Evolutionary conservation across 306 rosid species (phyloP).

Genomic region (Cicer chorassanicum): DNA sequence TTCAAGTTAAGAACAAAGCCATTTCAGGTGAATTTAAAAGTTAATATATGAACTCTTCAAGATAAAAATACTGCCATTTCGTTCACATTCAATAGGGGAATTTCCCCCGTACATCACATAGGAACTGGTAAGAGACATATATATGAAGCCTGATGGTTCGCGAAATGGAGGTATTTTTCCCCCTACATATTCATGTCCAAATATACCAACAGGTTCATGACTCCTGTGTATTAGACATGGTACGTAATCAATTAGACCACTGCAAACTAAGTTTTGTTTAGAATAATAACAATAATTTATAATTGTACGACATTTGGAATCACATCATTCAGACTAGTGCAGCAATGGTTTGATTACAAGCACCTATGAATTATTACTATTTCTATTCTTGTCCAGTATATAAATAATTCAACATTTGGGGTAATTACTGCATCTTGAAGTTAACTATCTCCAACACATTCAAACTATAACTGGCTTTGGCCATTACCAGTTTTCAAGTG

Average conservation of each 20-base stretch:
- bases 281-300: not conserved
- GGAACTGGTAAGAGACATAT: not conserved
- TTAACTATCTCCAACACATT: constrained; percentile 1
- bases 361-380: not conserved
- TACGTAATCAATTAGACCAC: constrained; percentile 1
- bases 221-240: not conserved
- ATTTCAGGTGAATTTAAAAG: constrained; percentile 1
- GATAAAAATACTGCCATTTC: not conserved
- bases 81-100: not conserved
- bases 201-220: not conserved
- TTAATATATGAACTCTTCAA: constrained; percentile 5
- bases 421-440: constrained; percentile 14
- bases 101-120: not conserved
- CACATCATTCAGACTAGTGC: not conserved
- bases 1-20: constrained; percentile 18
- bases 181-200: not conserved
- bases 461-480: constrained; percentile 8
- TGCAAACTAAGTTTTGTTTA: not conserved
- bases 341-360: constrained; percentile 6
- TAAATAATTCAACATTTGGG: constrained; percentile 11
- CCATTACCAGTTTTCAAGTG: constrained; percentile 21
- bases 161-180: too few species aligned
- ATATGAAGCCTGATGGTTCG: too few species aligned
- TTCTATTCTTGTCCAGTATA: constrained; percentile 1
- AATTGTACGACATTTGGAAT: constrained; percentile 1